These are phyloP conservation scores for Takashimella tepidaria DNA, from an alignment of 1,284 basidiomycete genomes.

Conservation along the genomic window DNA sequence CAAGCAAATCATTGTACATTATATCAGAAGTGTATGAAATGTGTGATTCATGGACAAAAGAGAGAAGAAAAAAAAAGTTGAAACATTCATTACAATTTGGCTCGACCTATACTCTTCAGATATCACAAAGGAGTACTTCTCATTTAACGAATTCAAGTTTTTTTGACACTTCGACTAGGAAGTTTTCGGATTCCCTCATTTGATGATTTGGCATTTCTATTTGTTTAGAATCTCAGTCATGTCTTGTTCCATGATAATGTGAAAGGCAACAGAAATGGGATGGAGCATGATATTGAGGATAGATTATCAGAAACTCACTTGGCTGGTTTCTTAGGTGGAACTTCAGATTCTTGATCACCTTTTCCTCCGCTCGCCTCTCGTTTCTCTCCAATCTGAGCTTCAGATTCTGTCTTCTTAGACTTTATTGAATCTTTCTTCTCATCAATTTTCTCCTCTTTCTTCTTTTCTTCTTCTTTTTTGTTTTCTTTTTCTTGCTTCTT, in stretches of 20 bases:
- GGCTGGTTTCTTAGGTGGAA: conserved; percentile 23
- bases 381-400: conserved; percentile 8
- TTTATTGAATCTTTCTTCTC: conserved; percentile 14
- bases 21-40: no score
- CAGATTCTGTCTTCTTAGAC: conserved; percentile 6
- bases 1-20: no score
- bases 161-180: conserved; percentile 30
- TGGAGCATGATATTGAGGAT: no score
- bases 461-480: conserved; percentile 6
- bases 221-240: no score
- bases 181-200: conserved; percentile 29
- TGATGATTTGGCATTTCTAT: conserved; percentile 24
- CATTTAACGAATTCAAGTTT: no score
- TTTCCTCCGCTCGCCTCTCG: neutral
- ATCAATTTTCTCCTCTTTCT: conserved; percentile 8
- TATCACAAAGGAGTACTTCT: no score
- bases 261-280: no score
- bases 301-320: no score
- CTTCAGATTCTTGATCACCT: conserved; percentile 6
- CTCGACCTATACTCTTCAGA: no score
- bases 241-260: conserved; percentile 7
- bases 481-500: conserved; percentile 6
- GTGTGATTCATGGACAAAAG: no score
- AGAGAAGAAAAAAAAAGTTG: no score
- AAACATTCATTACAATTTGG: no score